Conservation (phyloP, 2,329 filamentous ascomycete genomes). For the Colletotrichum eleusines region DNA sequence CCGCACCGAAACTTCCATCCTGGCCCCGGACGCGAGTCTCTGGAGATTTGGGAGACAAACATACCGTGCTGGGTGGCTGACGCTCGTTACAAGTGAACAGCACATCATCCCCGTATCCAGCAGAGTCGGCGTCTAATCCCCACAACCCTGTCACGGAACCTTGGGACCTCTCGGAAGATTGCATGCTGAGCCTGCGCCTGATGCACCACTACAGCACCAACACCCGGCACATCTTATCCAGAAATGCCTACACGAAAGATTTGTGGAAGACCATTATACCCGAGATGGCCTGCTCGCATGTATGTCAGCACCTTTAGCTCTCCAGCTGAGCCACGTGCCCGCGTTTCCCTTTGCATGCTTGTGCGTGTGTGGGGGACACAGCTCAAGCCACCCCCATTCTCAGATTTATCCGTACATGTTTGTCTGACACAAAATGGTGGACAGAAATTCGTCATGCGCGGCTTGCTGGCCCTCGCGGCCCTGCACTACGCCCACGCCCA, state of each 20-base stretch:
- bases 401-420: neutral
- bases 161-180: conserved; percentile 45
- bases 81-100: conserved; percentile 7
- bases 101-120: conserved; percentile 27
- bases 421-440: conserved; percentile 1
- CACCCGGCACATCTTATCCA: conserved; percentile 48
- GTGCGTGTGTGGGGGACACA: conserved; percentile 43
- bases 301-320: conserved; percentile 1
- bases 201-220: conserved; percentile 52
- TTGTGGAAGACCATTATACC: conserved; percentile 40
- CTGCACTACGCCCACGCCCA: conserved; percentile 48
- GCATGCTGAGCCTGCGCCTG: conserved; percentile 52
- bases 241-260: conserved; percentile 38
- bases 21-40: too few relatives aligned
- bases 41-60: neutral
- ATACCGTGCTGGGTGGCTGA: neutral
- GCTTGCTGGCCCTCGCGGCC: conserved; percentile 49
- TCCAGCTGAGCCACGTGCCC: neutral
- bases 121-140: neutral
- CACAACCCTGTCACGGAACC: conserved; percentile 22
- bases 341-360: conserved; percentile 31
- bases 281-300: conserved; percentile 38
- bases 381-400: conserved; percentile 12
- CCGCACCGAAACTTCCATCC: neutral
- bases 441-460: conserved; percentile 49